phyloP scores from a whole-genome alignment of 768 basidiomycete genomes.

The Candolleomyces aberdarensis region DNA sequence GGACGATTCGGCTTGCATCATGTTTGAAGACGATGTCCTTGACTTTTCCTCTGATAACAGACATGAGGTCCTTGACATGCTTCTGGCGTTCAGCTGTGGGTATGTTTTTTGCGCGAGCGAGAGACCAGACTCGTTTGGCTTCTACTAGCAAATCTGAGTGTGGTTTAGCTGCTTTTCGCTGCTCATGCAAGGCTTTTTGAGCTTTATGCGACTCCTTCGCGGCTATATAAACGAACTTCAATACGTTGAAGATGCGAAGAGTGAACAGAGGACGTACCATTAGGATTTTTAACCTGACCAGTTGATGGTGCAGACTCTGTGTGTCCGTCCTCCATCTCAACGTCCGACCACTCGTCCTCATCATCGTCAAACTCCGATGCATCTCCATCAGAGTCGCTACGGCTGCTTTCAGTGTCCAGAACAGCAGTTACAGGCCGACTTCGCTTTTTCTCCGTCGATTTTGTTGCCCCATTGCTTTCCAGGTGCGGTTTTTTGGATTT shows the following conservation, averaged over 20 bases:
- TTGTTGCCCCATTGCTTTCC: constrained; percentile 16
- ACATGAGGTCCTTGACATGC: constrained; percentile 72
- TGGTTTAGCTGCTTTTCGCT: constrained; percentile 75
- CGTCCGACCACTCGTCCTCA: constrained; percentile 19
- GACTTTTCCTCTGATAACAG: constrained; percentile 73
- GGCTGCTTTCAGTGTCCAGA: constrained; percentile 9
- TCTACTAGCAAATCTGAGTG: constrained; percentile 65
- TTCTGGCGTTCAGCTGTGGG: constrained; percentile 68
- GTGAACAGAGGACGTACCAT: constrained; percentile 39
- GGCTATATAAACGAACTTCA: constrained; percentile 33
- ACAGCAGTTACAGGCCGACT: constrained; percentile 55
- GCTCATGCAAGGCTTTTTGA: constrained; percentile 60
- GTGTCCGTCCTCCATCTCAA: constrained; percentile 15
- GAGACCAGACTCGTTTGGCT: constrained; percentile 77
- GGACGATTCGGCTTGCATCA: constrained; percentile 84
- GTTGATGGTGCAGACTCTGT: constrained; percentile 21
- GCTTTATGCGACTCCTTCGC: constrained; percentile 68
- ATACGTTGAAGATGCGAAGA: neutral
- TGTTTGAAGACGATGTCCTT: constrained; percentile 89
- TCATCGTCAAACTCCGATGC: constrained; percentile 31
- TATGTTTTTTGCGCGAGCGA: constrained; percentile 71
- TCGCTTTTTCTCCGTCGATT: constrained; percentile 45
- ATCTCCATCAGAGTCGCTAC: constrained; percentile 23
- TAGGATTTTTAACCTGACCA: constrained; percentile 46
- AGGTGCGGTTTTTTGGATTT: constrained; percentile 48